Percentiles rank a stretch among this genome's conserved stretches.
These are phyloP conservation scores for Barnettozyma botsteinii DNA, from an alignment of 805 yeast genomes.

Conservation along the genomic window DNA sequence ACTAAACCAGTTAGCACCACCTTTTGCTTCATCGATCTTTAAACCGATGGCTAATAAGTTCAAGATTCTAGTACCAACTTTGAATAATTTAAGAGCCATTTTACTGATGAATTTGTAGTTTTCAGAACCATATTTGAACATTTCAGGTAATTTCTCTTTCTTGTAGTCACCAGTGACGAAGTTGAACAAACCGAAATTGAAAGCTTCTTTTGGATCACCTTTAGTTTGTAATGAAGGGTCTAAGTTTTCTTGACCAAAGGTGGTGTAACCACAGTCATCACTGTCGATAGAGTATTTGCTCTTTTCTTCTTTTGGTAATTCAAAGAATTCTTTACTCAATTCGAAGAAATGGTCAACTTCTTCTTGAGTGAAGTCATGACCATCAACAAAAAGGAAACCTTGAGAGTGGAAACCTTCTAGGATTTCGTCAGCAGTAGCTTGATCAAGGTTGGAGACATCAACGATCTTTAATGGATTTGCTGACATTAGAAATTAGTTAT, in stretches of 20 bases:
- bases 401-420: slow-evolving; percentile 55
- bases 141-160: slow-evolving; percentile 43
- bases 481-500: too few species aligned
- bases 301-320: slow-evolving; percentile 47
- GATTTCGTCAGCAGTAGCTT: slow-evolving; percentile 43
- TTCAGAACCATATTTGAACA: slow-evolving; percentile 37
- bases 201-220: slow-evolving; percentile 65
- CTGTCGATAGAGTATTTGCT: slow-evolving; percentile 42
- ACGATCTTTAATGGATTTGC: slow-evolving; percentile 51
- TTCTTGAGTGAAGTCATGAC: slow-evolving; percentile 52
- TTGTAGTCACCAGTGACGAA: slow-evolving; percentile 41
- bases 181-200: slow-evolving; percentile 56
- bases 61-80: slow-evolving; percentile 44
- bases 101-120: slow-evolving; percentile 37
- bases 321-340: slow-evolving; percentile 46
- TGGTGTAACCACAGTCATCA: slow-evolving; percentile 57
- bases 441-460: slow-evolving; percentile 44
- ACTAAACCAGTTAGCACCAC: slow-evolving; percentile 57
- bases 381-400: slow-evolving; percentile 63
- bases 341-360: slow-evolving; percentile 49
- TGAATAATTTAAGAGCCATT: slow-evolving; percentile 41
- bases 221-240: slow-evolving; percentile 24
- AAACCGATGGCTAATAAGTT: slow-evolving; percentile 56
- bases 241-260: slow-evolving; percentile 45
- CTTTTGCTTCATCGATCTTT: slow-evolving; percentile 47